Evolutionary conservation across 208 protist genomes (phyloP).

Genomic region (Trypanosoma lewisi): DNA sequence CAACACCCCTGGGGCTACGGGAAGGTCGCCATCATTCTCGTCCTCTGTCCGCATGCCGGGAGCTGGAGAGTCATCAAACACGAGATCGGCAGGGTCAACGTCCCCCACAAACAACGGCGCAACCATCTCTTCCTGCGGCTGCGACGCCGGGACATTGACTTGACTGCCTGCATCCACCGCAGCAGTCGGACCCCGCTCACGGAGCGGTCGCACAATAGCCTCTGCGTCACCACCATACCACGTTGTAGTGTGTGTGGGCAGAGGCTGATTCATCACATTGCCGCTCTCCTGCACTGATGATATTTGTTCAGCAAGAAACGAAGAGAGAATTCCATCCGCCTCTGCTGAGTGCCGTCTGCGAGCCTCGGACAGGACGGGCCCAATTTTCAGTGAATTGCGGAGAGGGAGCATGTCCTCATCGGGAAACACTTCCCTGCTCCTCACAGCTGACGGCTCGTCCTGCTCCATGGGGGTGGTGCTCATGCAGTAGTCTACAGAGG

Average conservation of each 20-base stretch:
- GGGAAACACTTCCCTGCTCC: neutral
- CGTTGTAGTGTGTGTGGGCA: neutral
- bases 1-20: neutral
- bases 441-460: neutral
- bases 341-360: neutral
- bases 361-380: neutral
- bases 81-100: constrained; percentile 23
- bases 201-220: constrained; percentile 2
- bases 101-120: constrained; percentile 11
- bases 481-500: neutral
- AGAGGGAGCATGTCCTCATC: neutral
- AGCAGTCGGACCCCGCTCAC: neutral
- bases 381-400: neutral
- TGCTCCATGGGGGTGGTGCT: neutral
- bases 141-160: neutral
- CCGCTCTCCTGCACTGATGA: neutral
- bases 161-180: neutral
- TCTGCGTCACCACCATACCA: neutral
- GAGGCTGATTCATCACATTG: too few relatives aligned
- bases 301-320: neutral
- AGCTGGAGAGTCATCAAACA: constrained; percentile 9
- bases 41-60: neutral
- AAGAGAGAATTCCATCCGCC: neutral
- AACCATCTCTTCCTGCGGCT: neutral
- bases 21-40: neutral